Percentiles rank a stretch among this genome's conserved stretches.
Conservation (phyloP, 2,329 filamentous ascomycete genomes). For the Nannizziopsis barbatae region DNA sequence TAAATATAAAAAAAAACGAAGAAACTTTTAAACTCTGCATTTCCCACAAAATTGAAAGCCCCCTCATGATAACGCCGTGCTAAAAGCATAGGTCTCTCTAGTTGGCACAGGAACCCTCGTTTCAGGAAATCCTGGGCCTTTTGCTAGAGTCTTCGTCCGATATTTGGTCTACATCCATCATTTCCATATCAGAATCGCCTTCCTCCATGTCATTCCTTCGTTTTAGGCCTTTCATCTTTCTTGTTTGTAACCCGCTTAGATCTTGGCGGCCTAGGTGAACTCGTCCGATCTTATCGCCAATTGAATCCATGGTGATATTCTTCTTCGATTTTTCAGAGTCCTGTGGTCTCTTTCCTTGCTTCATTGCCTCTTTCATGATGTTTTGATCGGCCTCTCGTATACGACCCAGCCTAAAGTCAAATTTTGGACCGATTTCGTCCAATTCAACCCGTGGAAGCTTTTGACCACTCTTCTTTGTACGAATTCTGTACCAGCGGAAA, state of each 20-base stretch:
- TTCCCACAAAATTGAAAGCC: background rate
- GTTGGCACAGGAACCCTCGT: background rate
- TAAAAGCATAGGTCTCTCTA: conserved; percentile 1
- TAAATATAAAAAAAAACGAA: background rate
- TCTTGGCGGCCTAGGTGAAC: conserved; percentile 89
- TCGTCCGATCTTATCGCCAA: conserved; percentile 93
- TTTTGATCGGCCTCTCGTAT: conserved; percentile 64
- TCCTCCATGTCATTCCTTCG: conserved; percentile 56
- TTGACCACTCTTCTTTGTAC: conserved; percentile 75
- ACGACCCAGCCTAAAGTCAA: conserved; percentile 81
- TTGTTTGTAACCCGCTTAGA: conserved; percentile 72
- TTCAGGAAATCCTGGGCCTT: conserved; percentile 19
- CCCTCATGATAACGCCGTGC: conserved; percentile 13
- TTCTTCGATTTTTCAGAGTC: conserved; percentile 64
- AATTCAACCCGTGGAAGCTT: conserved; percentile 82
- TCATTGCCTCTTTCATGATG: conserved; percentile 81
- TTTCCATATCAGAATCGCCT: conserved; percentile 42
- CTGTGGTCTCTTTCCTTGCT: conserved; percentile 58
- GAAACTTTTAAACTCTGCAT: background rate
- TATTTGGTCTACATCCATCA: conserved; percentile 36
- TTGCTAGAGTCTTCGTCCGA: conserved; percentile 28
- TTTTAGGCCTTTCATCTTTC: conserved; percentile 99
- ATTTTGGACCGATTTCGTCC: conserved; percentile 87
- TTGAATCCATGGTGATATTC: conserved; percentile 81
- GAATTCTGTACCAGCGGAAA: conserved; percentile 73